A percentile compares a stretch with the other conserved stretches of the same genome.
These are phyloP conservation scores for Ramichloridium luteum DNA, from an alignment of 2,329 filamentous ascomycete genomes.

Conservation along the genomic window DNA sequence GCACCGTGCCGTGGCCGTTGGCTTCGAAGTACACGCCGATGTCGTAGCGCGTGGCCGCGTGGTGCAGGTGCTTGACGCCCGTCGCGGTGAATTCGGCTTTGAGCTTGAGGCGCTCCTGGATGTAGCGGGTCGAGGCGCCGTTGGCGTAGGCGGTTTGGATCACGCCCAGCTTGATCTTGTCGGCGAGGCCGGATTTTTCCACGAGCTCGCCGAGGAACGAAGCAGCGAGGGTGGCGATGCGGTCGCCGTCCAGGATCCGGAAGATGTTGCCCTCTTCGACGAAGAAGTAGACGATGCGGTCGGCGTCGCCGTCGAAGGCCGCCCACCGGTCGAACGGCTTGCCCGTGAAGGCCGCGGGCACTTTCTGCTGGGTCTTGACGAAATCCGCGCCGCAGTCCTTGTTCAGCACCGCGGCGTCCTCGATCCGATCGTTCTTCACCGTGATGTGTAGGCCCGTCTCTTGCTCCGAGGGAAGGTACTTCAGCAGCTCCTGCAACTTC, in stretches of 20 bases:
- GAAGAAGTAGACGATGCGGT: conserved; percentile 93
- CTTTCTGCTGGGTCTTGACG: conserved; percentile 92
- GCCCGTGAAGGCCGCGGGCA: conserved; percentile 71
- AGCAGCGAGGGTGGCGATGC: conserved; percentile 87
- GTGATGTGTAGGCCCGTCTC: conserved; percentile 62
- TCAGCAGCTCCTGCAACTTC: conserved; percentile 76
- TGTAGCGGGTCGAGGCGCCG: conserved; percentile 83
- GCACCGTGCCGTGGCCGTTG: conserved; percentile 91
- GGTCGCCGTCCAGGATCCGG: conserved; percentile 88
- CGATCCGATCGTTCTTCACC: conserved; percentile 84
- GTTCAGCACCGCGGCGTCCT: conserved; percentile 81
- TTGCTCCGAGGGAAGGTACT: conserved; percentile 57
- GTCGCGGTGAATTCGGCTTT: conserved; percentile 89
- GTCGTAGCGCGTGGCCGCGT: conserved; percentile 89
- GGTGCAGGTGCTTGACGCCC: conserved; percentile 94
- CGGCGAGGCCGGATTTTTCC: conserved; percentile 62
- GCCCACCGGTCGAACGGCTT: conserved; percentile 66
- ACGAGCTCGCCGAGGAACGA: conserved; percentile 87
- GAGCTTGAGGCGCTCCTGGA: conserved; percentile 74
- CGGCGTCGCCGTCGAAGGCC: conserved; percentile 89
- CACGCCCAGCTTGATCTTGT: conserved; percentile 79
- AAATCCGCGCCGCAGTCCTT: conserved; percentile 87
- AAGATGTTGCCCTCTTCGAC: conserved; percentile 70
- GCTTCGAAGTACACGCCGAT: conserved; percentile 98
- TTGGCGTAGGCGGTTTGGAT: conserved; percentile 98